A percentile compares a stretch with the other conserved stretches of the same genome.
These are phyloP conservation scores for Penicillium sp. DNA, from an alignment of 2,329 filamentous ascomycete genomes.

Conservation along the genomic window DNA sequence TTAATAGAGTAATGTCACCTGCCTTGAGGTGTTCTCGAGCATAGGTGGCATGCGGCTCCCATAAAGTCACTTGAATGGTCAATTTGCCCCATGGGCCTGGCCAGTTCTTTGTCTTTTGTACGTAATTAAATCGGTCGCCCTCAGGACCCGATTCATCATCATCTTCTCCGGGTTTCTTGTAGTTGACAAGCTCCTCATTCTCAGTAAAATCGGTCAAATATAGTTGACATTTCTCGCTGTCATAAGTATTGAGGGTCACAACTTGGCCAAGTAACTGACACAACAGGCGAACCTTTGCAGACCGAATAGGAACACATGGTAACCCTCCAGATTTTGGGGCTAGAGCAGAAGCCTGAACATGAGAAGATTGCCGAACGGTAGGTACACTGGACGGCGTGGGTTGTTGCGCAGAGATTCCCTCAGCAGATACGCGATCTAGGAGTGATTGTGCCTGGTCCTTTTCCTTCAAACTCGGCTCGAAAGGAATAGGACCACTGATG, in stretches of 20 bases:
- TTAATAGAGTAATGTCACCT: constrained; percentile 65
- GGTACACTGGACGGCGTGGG: constrained; percentile 4
- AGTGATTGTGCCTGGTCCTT: constrained; percentile 31
- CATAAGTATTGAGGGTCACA: constrained; percentile 54
- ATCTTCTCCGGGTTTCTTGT: constrained; percentile 38
- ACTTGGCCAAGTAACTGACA: constrained; percentile 72
- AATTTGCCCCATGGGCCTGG: constrained; percentile 71
- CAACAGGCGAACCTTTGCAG: constrained; percentile 59
- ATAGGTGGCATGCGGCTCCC: constrained; percentile 63
- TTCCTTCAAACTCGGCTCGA: constrained; percentile 31
- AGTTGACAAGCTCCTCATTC: constrained; percentile 64
- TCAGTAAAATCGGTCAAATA: constrained; percentile 83
- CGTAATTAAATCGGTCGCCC: constrained; percentile 60
- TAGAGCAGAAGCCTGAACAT: constrained; percentile 13
- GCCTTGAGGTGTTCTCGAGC: constrained; percentile 57
- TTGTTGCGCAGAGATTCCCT: not conserved
- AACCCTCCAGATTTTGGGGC: constrained; percentile 5
- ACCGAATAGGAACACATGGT: constrained; percentile 62
- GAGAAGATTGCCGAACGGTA: constrained; percentile 1
- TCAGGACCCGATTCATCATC: constrained; percentile 42
- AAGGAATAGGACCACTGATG: constrained; percentile 30
- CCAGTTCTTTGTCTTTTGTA: constrained; percentile 53
- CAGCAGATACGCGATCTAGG: constrained; percentile 20
- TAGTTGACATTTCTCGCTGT: constrained; percentile 55
- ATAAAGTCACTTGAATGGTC: constrained; percentile 71